A percentile compares a stretch with the other conserved stretches of the same genome.
phyloP scores from a whole-genome alignment of 2,329 filamentous ascomycete species.

The Xylariaceae sp. region DNA sequence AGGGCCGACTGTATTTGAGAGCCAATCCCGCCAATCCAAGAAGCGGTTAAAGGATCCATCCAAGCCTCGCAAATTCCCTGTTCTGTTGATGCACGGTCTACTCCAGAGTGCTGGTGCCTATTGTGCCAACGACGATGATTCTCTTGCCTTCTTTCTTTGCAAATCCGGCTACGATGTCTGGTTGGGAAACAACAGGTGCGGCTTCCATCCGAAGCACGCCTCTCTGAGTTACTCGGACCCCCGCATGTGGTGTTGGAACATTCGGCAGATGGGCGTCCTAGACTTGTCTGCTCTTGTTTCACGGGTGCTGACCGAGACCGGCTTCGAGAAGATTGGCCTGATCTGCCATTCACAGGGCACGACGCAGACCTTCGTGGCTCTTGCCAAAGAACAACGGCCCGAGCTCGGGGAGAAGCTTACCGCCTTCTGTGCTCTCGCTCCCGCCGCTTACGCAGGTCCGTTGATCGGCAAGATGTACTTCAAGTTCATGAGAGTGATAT shows the following conservation, averaged over 20 bases:
- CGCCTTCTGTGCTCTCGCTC: constrained; percentile 86
- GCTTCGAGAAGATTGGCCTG: constrained; percentile 75
- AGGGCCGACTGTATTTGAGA: constrained; percentile 58
- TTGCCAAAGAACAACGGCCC: constrained; percentile 85
- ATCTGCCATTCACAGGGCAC: constrained; percentile 89
- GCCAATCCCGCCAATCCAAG: constrained; percentile 31
- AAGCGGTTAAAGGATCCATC: constrained; percentile 34
- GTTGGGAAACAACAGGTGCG: constrained; percentile 90
- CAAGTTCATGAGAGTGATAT: constrained; percentile 81
- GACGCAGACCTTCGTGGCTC: constrained; percentile 77
- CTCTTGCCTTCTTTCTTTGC: constrained; percentile 84
- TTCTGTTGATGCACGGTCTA: constrained; percentile 82
- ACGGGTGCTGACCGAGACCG: constrained; percentile 74
- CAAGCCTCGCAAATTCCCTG: constrained; percentile 64
- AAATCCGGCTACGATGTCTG: constrained; percentile 93
- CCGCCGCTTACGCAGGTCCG: constrained; percentile 83
- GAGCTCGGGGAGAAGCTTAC: constrained; percentile 77
- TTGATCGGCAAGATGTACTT: constrained; percentile 84
- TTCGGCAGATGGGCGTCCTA: constrained; percentile 85
- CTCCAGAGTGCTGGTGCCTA: constrained; percentile 85
- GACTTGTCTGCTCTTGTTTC: constrained; percentile 79
- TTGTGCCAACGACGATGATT: constrained; percentile 84
- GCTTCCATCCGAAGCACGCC: constrained; percentile 72
- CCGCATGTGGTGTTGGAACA: constrained; percentile 96
- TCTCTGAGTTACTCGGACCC: constrained; percentile 69